Conservation (phyloP, 345 rosid genomes). For the Acer campestre region DNA sequence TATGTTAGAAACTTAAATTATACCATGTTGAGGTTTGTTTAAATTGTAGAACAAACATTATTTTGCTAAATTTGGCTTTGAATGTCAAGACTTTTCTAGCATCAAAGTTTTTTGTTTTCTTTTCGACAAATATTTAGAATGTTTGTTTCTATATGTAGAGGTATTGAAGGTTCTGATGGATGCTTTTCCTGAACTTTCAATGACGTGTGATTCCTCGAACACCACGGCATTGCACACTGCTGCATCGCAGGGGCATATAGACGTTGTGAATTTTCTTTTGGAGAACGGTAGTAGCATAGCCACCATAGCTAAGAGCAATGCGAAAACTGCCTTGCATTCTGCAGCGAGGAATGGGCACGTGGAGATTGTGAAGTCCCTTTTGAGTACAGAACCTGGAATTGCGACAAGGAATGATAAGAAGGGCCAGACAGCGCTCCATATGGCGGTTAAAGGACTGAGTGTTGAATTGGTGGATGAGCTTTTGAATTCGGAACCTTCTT, state of each 20-base stretch:
- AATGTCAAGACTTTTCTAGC: background rate
- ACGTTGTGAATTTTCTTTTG: slow-evolving; percentile 65
- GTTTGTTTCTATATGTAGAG: slow-evolving; percentile 39
- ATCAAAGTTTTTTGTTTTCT: background rate
- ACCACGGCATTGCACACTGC: slow-evolving; percentile 84
- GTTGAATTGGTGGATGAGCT: slow-evolving; percentile 60
- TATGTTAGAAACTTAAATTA: too few species aligned
- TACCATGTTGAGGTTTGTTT: background rate
- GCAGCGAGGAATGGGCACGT: slow-evolving; percentile 88
- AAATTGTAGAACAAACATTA: background rate
- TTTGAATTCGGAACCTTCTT: slow-evolving; percentile 42
- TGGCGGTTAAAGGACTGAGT: slow-evolving; percentile 91
- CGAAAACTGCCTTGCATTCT: slow-evolving; percentile 82
- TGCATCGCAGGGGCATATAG: slow-evolving; percentile 76
- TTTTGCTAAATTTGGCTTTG: background rate
- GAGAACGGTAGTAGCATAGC: slow-evolving; percentile 61
- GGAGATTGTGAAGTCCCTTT: slow-evolving; percentile 66
- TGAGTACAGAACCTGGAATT: slow-evolving; percentile 56
- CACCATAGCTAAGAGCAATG: slow-evolving; percentile 66
- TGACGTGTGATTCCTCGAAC: slow-evolving; percentile 76
- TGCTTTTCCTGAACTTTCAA: slow-evolving; percentile 60
- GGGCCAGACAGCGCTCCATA: slow-evolving; percentile 87
- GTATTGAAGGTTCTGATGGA: slow-evolving; percentile 65
- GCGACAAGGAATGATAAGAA: slow-evolving; percentile 66
- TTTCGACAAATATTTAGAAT: background rate